Evolutionary conservation across 2,329 filamentous ascomycete genomes (phyloP).

Genomic region (Colletotrichum tamarilloi): DNA sequence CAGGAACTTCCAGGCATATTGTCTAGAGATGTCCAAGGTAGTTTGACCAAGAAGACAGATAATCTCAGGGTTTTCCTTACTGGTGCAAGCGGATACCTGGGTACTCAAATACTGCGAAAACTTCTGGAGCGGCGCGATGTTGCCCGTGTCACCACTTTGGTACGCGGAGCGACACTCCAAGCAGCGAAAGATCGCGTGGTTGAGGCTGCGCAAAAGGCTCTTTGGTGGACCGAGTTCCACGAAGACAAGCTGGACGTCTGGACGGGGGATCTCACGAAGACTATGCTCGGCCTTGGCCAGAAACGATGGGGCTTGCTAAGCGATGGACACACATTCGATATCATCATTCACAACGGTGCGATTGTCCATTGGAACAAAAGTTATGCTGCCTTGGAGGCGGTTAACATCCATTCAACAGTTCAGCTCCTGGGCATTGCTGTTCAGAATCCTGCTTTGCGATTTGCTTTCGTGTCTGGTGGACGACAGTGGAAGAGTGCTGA

Average conservation of each 20-base stretch:
- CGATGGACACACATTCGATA: background rate
- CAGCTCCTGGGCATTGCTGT: background rate
- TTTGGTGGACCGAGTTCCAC: constrained; percentile 27
- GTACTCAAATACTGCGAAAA: constrained; percentile 21
- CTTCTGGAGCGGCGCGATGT: background rate
- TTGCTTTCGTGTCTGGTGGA: constrained; percentile 17
- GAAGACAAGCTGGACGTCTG: constrained; percentile 15
- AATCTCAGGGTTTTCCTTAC: constrained; percentile 14
- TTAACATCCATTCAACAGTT: constrained; percentile 9
- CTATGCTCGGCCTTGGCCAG: background rate
- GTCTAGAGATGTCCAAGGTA: too few species aligned
- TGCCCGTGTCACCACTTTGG: background rate
- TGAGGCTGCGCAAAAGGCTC: background rate
- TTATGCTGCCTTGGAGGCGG: constrained; percentile 6
- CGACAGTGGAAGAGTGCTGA: constrained; percentile 1
- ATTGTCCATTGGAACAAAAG: constrained; percentile 28
- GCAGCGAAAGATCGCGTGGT: background rate
- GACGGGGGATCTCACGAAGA: constrained; percentile 1
- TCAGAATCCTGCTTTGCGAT: background rate
- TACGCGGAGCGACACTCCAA: background rate
- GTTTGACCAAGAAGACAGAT: background rate
- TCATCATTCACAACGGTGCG: constrained; percentile 15
- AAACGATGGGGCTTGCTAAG: background rate
- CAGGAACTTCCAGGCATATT: background rate
- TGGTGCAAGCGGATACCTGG: constrained; percentile 12